A percentile compares a stretch with the other conserved stretches of the same genome.
Evolutionary conservation across 2,329 filamentous ascomycete species (phyloP).

Genomic region (Claviceps sp.): DNA sequence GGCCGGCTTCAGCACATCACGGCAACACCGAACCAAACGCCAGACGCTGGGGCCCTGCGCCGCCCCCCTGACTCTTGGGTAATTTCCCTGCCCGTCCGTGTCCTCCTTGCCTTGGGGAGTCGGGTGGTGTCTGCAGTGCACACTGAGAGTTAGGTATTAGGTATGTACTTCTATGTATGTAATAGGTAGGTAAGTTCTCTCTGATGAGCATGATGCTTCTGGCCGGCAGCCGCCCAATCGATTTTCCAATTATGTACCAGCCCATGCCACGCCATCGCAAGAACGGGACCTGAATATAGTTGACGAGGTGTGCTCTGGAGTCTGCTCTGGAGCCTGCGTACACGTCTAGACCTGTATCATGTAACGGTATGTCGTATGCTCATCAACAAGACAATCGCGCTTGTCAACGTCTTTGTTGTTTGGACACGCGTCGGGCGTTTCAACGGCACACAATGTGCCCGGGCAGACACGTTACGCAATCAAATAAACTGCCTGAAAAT

Average conservation of each 20-base stretch:
- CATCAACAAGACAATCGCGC: neutral
- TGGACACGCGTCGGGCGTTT: neutral
- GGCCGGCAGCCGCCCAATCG: neutral
- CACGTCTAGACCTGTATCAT: neutral
- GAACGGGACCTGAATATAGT: neutral
- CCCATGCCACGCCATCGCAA: neutral
- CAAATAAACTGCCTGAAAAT: too few relatives aligned
- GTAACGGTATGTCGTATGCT: neutral
- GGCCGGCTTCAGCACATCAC: conserved; percentile 2
- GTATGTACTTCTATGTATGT: neutral
- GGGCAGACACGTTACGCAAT: neutral
- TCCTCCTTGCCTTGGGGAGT: neutral
- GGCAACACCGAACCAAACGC: conserved; percentile 1
- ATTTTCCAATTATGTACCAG: neutral
- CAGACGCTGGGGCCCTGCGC: conserved; percentile 5
- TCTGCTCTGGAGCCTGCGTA: neutral
- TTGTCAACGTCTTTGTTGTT: neutral
- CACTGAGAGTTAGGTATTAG: neutral
- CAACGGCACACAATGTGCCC: neutral
- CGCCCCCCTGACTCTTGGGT: neutral
- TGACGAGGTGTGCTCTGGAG: neutral
- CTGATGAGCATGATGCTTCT: neutral
- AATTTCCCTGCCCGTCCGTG: conserved; percentile 5
- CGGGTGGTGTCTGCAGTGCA: neutral
- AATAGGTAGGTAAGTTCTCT: too few relatives aligned